These are phyloP conservation scores for Annulohypoxylon maeteangense DNA, from an alignment of 495 filamentous ascomycete genomes.

Conservation along the genomic window DNA sequence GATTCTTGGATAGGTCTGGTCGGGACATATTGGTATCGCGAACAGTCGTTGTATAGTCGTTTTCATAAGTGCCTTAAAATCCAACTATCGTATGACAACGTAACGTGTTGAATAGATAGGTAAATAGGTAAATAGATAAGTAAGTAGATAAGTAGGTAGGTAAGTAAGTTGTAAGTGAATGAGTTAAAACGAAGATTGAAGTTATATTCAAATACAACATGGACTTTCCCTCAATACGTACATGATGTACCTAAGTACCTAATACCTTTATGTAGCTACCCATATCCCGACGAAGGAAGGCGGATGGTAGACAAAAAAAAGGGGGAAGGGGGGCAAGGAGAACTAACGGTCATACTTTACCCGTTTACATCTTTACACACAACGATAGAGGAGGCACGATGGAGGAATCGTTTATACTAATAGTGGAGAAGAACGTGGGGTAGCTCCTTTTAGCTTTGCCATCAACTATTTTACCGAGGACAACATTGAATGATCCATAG, in stretches of 20 bases:
- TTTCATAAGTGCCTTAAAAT: background rate
- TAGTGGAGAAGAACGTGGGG: slow-evolving; percentile 39
- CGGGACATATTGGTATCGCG: slow-evolving; percentile 57
- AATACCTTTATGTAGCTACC: background rate
- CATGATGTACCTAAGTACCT: background rate
- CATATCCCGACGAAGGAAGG: background rate
- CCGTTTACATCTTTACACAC: slow-evolving; percentile 13
- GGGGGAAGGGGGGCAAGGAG: no score
- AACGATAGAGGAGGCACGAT: background rate
- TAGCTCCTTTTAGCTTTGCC: slow-evolving; percentile 19
- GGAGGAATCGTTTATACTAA: slow-evolving; percentile 2
- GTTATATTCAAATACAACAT: no score
- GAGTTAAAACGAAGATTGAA: background rate
- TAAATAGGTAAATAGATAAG: background rate
- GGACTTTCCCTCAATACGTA: no score
- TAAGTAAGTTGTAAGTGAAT: background rate
- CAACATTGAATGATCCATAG: background rate
- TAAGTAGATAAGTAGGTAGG: background rate
- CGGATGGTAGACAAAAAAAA: background rate
- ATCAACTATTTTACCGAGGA: slow-evolving; percentile 37
- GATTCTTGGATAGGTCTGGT: slow-evolving; percentile 65
- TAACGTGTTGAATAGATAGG: background rate
- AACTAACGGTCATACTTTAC: background rate
- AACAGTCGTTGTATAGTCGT: no score
- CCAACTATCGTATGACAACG: no score